These are phyloP conservation scores for Rosa lucieae DNA, from an alignment of 306 rosid genomes.

Conservation along the genomic window DNA sequence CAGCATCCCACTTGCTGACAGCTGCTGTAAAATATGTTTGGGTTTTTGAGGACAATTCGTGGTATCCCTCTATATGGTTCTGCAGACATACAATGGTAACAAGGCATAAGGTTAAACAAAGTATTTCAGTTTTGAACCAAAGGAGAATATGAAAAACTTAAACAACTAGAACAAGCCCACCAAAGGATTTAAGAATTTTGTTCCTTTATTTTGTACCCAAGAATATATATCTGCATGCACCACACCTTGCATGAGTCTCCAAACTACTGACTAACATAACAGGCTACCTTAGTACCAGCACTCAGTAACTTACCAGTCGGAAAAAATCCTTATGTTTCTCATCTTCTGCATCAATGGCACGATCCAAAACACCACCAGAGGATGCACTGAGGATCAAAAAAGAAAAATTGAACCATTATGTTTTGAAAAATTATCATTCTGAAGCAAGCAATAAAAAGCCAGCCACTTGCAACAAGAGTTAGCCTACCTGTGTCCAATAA, in stretches of 20 bases:
- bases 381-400: constrained; percentile 41
- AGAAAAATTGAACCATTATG: constrained; percentile 7
- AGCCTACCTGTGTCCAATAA: constrained; percentile 56
- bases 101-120: constrained; percentile 4
- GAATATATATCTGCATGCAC: constrained; percentile 1
- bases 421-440: background rate
- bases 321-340: constrained; percentile 50
- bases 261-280: constrained; percentile 6
- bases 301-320: constrained; percentile 43
- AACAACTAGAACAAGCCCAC: constrained; percentile 2
- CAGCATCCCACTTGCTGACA: constrained; percentile 63
- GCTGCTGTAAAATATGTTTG: constrained; percentile 52
- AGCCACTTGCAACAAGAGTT: constrained; percentile 1
- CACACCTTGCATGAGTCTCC: constrained; percentile 9
- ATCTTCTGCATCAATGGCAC: constrained; percentile 58
- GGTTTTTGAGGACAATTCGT: constrained; percentile 58
- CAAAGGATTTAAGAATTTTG: constrained; percentile 12
- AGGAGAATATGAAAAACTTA: background rate
- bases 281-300: constrained; percentile 9
- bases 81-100: constrained; percentile 26
- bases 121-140: background rate
- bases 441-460: constrained; percentile 9
- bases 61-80: constrained; percentile 65
- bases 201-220: constrained; percentile 4
- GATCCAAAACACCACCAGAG: constrained; percentile 55